Evolutionary conservation across 495 filamentous ascomycete species (phyloP).

Genomic region (Neurospora sp.): DNA sequence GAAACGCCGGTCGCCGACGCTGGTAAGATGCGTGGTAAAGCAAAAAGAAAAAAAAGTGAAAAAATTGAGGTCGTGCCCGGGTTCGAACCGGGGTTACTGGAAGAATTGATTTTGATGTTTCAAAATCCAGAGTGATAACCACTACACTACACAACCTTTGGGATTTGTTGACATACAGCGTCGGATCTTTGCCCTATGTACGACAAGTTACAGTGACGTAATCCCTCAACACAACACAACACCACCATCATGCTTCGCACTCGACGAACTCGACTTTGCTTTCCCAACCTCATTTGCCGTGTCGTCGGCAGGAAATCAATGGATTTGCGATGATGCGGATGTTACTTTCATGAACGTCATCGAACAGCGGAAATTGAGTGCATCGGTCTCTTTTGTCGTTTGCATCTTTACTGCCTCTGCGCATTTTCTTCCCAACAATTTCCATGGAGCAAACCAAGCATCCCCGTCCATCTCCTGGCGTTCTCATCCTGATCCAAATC

Average conservation of each 20-base stretch:
- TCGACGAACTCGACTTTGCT: neutral
- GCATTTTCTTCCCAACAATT: neutral
- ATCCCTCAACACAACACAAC: neutral
- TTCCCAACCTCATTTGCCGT: neutral
- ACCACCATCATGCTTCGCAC: neutral
- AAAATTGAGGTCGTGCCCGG: neutral
- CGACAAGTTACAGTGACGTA: neutral
- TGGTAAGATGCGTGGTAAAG: neutral
- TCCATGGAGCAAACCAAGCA: neutral
- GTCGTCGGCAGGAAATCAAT: neutral
- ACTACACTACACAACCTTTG: neutral
- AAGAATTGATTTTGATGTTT: neutral
- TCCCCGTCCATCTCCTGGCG: neutral
- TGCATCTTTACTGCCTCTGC: neutral
- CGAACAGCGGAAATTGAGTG: neutral
- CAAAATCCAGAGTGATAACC: slow-evolving; percentile 1
- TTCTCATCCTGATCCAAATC: neutral
- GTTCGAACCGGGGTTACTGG: neutral
- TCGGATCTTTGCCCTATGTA: neutral
- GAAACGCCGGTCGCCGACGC: neutral
- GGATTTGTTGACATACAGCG: neutral
- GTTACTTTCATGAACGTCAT: neutral
- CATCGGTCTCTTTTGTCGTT: neutral
- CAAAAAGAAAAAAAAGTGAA: neutral
- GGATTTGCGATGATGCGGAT: neutral